phyloP scores from a whole-genome alignment of 257 asterid genomes.

The Solanum ossicruentum region DNA sequence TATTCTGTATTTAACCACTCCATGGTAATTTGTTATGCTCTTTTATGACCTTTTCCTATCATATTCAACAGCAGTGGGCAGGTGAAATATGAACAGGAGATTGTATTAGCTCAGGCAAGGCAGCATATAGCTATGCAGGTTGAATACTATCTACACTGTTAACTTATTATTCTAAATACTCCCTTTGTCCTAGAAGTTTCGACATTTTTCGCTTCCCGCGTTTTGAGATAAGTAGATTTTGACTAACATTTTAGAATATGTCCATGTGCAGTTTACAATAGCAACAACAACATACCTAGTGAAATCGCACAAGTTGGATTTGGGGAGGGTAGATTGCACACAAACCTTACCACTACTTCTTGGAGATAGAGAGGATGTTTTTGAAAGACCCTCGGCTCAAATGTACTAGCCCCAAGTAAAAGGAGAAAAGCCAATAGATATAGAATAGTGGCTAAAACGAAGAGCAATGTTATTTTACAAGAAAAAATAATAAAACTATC shows the following conservation, averaged over 20 bases:
- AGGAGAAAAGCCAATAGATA: too few relatives aligned
- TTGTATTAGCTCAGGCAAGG: slow-evolving; percentile 73
- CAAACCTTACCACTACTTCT: too few relatives aligned
- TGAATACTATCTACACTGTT: not conserved
- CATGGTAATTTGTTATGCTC: not conserved
- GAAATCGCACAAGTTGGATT: too few relatives aligned
- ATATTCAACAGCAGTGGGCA: slow-evolving; percentile 11
- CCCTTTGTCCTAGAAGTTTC: not conserved
- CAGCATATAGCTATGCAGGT: slow-evolving; percentile 95
- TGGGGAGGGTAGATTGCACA: too few relatives aligned
- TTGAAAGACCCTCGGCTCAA: too few relatives aligned
- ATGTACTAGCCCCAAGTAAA: too few relatives aligned
- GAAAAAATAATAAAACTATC: too few relatives aligned
- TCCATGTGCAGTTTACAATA: not conserved
- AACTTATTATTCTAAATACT: not conserved
- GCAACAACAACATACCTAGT: too few relatives aligned
- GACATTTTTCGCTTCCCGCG: not conserved
- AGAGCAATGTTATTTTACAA: too few relatives aligned
- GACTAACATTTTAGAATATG: not conserved
- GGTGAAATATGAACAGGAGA: slow-evolving; percentile 94
- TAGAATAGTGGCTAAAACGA: too few relatives aligned
- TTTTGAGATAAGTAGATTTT: not conserved
- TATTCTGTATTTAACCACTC: not conserved
- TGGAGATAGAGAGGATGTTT: too few relatives aligned
- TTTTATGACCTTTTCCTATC: not conserved